A percentile compares a stretch with the other conserved stretches of the same genome.
These are phyloP conservation scores for Pseudocercospora vitis DNA, from an alignment of 2,329 filamentous ascomycete genomes.

Conservation along the genomic window DNA sequence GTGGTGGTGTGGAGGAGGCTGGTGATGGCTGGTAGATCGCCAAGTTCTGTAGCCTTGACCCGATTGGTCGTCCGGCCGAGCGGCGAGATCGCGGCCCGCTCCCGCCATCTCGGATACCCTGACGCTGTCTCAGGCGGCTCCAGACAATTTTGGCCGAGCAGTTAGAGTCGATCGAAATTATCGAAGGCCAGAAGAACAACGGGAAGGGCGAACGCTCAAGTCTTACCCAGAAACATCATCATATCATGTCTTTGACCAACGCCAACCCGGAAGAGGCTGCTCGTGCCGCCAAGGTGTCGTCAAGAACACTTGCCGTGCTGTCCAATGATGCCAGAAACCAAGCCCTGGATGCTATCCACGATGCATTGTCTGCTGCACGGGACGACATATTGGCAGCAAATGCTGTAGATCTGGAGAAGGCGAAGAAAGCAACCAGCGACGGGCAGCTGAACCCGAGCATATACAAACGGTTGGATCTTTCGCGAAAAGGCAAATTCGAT, in stretches of 20 bases:
- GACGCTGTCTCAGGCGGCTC: neutral
- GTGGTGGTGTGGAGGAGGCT: neutral
- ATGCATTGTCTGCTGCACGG: slow-evolving; percentile 68
- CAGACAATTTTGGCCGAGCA: neutral
- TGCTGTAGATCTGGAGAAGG: slow-evolving; percentile 73
- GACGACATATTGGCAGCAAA: slow-evolving; percentile 84
- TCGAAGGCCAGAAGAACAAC: neutral
- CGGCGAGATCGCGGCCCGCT: neutral
- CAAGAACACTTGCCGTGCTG: slow-evolving; percentile 78
- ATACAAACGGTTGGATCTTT: slow-evolving; percentile 83
- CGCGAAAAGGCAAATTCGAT: slow-evolving; percentile 86
- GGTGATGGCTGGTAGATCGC: no score
- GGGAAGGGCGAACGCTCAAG: no score
- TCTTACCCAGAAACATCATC: no score
- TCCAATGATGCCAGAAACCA: slow-evolving; percentile 74
- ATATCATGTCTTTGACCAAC: slow-evolving; percentile 83
- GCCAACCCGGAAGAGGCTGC: slow-evolving; percentile 77
- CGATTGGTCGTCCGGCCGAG: neutral
- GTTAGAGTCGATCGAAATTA: slow-evolving; percentile 2
- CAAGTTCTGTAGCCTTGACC: no score
- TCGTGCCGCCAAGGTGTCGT: slow-evolving; percentile 73
- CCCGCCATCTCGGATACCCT: neutral
- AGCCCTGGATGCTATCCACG: slow-evolving; percentile 79
- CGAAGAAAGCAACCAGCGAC: slow-evolving; percentile 69
- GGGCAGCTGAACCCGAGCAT: slow-evolving; percentile 79